Percentiles rank a stretch among this genome's conserved stretches.
Conservation (phyloP, 2,329 filamentous ascomycete genomes). For the Dryadomyces sulphureus region DNA sequence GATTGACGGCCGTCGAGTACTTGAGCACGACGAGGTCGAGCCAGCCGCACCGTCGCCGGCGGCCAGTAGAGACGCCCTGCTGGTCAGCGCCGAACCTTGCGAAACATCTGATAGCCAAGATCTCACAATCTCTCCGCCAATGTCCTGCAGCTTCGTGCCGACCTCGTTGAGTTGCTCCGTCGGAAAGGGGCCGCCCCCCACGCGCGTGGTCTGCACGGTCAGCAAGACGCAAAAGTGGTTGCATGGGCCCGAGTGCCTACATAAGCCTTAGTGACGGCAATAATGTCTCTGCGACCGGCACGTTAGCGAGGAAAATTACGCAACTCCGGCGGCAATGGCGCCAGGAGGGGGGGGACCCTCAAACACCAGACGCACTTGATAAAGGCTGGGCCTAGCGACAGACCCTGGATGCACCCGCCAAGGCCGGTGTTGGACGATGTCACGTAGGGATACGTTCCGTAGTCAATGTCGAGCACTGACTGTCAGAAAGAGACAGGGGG, state of each 20-base stretch:
- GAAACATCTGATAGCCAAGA: no score
- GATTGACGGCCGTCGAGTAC: slow-evolving; percentile 29
- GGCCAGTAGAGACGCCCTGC: slow-evolving; percentile 30
- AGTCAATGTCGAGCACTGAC: slow-evolving; percentile 39
- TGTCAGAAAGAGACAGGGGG: slow-evolving; percentile 9
- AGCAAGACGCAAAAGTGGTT: neutral
- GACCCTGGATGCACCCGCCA: slow-evolving; percentile 30
- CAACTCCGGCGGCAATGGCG: neutral
- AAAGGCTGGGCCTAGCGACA: slow-evolving; percentile 8
- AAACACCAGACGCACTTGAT: slow-evolving; percentile 4
- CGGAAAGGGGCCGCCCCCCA: slow-evolving; percentile 44
- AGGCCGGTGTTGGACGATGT: slow-evolving; percentile 43
- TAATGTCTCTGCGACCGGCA: slow-evolving; percentile 25
- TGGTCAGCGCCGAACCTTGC: no score
- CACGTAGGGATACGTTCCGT: slow-evolving; percentile 44
- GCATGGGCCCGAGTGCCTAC: neutral
- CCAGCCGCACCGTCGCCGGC: slow-evolving; percentile 40
- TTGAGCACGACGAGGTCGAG: slow-evolving; percentile 55
- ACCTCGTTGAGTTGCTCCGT: slow-evolving; percentile 34
- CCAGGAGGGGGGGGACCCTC: neutral
- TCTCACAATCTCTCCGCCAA: slow-evolving; percentile 10
- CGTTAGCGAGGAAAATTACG: neutral
- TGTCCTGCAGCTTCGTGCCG: slow-evolving; percentile 23
- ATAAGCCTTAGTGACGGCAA: slow-evolving; percentile 53
- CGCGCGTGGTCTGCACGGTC: slow-evolving; percentile 33